phyloP scores from a whole-genome alignment of 208 protist genomes.

The Leptomonas pyrrhocoris region DNA sequence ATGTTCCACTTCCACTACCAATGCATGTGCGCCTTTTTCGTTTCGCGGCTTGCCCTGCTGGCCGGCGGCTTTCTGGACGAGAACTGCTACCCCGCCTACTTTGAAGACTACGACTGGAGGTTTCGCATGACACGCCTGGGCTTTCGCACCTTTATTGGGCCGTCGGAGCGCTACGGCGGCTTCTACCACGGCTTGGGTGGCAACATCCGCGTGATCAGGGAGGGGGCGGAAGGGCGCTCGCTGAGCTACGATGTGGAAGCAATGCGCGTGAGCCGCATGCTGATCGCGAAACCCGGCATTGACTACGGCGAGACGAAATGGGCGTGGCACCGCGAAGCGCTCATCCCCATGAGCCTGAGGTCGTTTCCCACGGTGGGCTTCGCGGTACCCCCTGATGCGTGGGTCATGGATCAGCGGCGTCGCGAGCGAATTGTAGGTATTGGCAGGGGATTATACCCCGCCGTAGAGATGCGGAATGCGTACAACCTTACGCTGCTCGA shows the following conservation, averaged over 20 bases:
- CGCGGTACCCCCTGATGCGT: conserved; percentile 14
- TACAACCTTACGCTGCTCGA: conserved; percentile 21
- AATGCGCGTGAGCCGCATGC: conserved; percentile 12
- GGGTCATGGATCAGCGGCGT: conserved; percentile 15
- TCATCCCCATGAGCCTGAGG: not conserved
- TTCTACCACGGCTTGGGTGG: conserved; percentile 15
- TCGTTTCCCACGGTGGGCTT: conserved; percentile 5
- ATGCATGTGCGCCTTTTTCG: conserved; percentile 28
- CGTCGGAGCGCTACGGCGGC: conserved; percentile 10
- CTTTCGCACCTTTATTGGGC: conserved; percentile 22
- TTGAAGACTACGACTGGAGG: conserved; percentile 27
- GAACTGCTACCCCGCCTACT: conserved; percentile 27
- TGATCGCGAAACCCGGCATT: conserved; percentile 15
- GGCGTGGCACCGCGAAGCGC: conserved; percentile 22
- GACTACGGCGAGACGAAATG: conserved; percentile 29
- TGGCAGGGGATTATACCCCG: not conserved
- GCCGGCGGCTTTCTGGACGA: conserved; percentile 27
- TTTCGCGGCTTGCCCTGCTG: conserved; percentile 17
- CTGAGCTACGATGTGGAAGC: conserved; percentile 13
- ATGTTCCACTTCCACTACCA: conserved; percentile 21
- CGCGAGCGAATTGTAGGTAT: conserved; percentile 14
- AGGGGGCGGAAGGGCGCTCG: not conserved
- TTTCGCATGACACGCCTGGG: conserved; percentile 8
- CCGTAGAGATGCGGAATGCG: conserved; percentile 22
- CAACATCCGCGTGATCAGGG: conserved; percentile 27